Evolutionary conservation across 2,329 filamentous ascomycete species (phyloP), one percentile per base, ranked within the genome.

Genomic region (Epichloe typhina): DNA sequence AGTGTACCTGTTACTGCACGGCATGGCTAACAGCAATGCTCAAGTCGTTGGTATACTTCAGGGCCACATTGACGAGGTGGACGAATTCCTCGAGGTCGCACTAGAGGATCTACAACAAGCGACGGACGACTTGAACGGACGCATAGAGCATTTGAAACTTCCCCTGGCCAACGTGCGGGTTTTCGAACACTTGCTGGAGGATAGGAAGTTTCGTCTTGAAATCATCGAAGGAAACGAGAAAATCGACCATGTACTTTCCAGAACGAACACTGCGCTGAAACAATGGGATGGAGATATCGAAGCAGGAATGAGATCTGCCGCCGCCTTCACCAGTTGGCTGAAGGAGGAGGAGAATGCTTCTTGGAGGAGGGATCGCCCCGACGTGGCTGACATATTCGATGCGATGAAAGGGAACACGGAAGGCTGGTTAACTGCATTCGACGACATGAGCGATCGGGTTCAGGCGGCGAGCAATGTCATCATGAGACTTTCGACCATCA

Each of bases 351-450:
- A 79, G 44, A 72, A 81, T 38, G 74, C 78, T 4, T 73, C 75
- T 56, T 80, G 79, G 64, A 75, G 80, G 51, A 68, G 75, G 48
- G 80, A 84, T 46, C 77, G 86, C 21, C 73, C 76, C 2, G 75
- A 80, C 46, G 71, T 84, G 45, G 74, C 77, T 37, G 82, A 86
- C 45, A 88, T 95, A 19, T 93, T 86, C 58, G 79, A 83, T 40
- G 88, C 90, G 38, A 97, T 97, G 90, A 84, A 86, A 61, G 87
- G 88, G 36, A 97, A 97, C 59, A 84, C 89, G 8, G 86, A 94
- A 56, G 89, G 90, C 42, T 97, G 91, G 91, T 80, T 83, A 52
- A 81, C 83, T 51, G 88, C 88, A 6, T 83, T 95, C 60, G 76
- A 82, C 50, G 84, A 84, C 50, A 73, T 96, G 53, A 83, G 88